phyloP scores from a whole-genome alignment of 345 rosid genomes.

The Capsella bursapastoris region DNA sequence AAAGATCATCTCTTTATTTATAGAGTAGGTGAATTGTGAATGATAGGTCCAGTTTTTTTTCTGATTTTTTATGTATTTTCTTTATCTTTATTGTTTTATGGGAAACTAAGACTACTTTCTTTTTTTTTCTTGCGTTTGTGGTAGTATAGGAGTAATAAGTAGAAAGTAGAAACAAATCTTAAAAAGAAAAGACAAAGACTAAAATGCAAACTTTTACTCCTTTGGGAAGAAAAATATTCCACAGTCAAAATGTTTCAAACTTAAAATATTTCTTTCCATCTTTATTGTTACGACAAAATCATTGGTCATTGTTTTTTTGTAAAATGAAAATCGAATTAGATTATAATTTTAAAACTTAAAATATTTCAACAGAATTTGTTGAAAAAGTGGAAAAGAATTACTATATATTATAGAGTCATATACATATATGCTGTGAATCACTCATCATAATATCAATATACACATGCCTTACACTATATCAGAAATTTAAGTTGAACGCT shows the following conservation, averaged over 20 bases:
- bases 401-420: neutral
- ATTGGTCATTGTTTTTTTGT: neutral
- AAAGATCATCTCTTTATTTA: conserved; percentile 24
- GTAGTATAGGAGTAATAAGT: neutral
- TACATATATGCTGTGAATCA: no score
- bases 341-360: neutral
- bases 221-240: neutral
- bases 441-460: no score
- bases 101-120: neutral
- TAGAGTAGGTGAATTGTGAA: conserved; percentile 32
- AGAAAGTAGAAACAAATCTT: neutral
- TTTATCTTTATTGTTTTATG: neutral
- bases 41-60: conserved; percentile 26
- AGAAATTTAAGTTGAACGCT: neutral
- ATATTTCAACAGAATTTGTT: neutral
- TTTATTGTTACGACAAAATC: neutral
- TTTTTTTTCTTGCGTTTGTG: neutral
- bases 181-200: neutral
- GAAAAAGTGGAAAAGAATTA: neutral
- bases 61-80: neutral
- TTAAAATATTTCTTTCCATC: neutral
- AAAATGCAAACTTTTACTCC: neutral
- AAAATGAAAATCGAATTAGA: no score
- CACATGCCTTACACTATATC: no score
- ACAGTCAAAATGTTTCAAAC: neutral